Percentiles rank a stretch among this genome's conserved stretches.
Conservation (phyloP, 805 yeast genomes). For the Monosporozyma servazzii region DNA sequence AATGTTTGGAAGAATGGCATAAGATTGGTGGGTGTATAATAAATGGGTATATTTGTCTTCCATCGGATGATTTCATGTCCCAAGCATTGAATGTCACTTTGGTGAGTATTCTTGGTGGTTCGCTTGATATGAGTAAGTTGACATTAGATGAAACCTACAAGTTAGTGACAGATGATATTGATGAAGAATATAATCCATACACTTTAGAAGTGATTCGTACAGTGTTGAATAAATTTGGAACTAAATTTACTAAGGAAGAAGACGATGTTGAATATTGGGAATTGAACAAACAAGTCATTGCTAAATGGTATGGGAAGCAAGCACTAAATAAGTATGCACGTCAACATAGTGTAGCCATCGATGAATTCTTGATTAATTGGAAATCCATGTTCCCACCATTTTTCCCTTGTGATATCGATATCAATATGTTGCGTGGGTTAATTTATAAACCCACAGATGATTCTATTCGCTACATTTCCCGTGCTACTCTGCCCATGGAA, state of each 20-base stretch:
- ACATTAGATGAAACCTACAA: slow-evolving; percentile 25
- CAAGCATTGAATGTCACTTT: slow-evolving; percentile 30
- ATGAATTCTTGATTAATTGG: slow-evolving; percentile 58
- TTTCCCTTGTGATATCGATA: slow-evolving; percentile 50
- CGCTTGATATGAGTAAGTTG: slow-evolving; percentile 24
- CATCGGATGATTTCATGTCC: slow-evolving; percentile 30
- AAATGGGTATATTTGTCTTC: slow-evolving; percentile 34
- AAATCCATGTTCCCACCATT: slow-evolving; percentile 54
- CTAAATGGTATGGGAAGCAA: slow-evolving; percentile 56
- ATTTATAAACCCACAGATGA: slow-evolving; percentile 42
- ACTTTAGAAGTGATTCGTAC: slow-evolving; percentile 40
- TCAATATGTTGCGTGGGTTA: slow-evolving; percentile 46
- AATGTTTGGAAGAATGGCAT: slow-evolving; percentile 47
- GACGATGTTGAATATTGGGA: slow-evolving; percentile 19
- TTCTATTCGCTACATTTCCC: slow-evolving; percentile 48
- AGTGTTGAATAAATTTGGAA: slow-evolving; percentile 40
- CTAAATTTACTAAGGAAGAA: slow-evolving; percentile 10
- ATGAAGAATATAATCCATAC: slow-evolving; percentile 24
- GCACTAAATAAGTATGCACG: slow-evolving; percentile 36
- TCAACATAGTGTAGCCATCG: slow-evolving; percentile 25
- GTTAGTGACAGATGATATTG: slow-evolving; percentile 25
- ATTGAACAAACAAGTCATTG: slow-evolving; percentile 37
- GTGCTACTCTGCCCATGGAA: slow-evolving; percentile 39
- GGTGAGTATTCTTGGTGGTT: slow-evolving; percentile 33
- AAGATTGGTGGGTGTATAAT: slow-evolving; percentile 46